A percentile compares a stretch with the other conserved stretches of the same genome.
Evolutionary conservation across 2,329 filamentous ascomycete species (phyloP).

Genomic region (Epichloe uncinata): DNA sequence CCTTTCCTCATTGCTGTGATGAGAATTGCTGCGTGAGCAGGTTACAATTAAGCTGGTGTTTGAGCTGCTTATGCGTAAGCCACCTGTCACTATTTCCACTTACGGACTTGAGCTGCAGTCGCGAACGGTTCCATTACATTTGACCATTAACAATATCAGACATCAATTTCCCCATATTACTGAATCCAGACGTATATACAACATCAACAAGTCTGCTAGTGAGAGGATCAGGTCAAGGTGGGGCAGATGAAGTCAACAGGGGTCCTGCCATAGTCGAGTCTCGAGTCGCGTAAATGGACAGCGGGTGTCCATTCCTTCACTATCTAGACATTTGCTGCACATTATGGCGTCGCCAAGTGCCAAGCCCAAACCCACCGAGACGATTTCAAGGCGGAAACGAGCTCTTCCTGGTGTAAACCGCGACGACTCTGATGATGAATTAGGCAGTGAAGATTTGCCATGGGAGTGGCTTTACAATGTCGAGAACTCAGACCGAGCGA

Average conservation of each 20-base stretch:
- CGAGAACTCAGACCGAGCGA: slow-evolving; percentile 18
- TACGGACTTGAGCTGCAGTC: no score
- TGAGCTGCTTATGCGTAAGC: no score
- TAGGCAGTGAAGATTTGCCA: slow-evolving; percentile 55
- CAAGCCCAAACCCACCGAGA: slow-evolving; percentile 9
- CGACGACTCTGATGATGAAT: slow-evolving; percentile 82
- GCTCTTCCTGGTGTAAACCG: slow-evolving; percentile 42
- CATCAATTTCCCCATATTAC: no score
- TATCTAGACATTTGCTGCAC: neutral
- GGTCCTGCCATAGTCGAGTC: slow-evolving; percentile 13
- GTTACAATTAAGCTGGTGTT: no score
- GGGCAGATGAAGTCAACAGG: neutral
- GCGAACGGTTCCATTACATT: no score
- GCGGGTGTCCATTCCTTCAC: neutral
- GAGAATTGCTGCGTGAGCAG: no score
- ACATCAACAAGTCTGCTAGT: neutral
- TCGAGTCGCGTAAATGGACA: slow-evolving; percentile 16
- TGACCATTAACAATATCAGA: no score
- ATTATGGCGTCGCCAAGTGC: slow-evolving; percentile 14
- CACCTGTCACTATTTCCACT: no score
- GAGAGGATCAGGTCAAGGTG: neutral
- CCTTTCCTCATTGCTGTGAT: no score
- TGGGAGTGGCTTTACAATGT: slow-evolving; percentile 67
- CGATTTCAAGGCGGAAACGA: slow-evolving; percentile 10
- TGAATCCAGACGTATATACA: no score